Base-by-base conservation (phyloP, 495 filamentous ascomycete genomes). In the Umbilicaria muhlenbergii region DNA sequence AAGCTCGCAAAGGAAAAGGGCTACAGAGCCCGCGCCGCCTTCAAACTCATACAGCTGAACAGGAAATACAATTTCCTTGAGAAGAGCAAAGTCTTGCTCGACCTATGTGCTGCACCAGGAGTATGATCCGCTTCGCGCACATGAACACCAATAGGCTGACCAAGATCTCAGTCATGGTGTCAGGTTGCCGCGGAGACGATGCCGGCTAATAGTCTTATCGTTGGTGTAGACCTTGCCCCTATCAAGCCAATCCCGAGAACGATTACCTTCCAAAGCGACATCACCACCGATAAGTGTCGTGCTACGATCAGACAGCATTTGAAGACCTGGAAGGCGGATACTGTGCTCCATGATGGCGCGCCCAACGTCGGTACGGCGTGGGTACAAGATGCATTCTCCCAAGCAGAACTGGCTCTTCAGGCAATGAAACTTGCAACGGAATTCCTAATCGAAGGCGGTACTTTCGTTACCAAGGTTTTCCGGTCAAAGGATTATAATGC, bases 11-110 rank as follows among this genome's bases (percentile, higher is more conserved):
- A 96, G 61, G 91, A 99, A 61, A 96, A 96, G 65, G 91, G 92
- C 41, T 99, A 99, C 65, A 69, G 91, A 52, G 92, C 91, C 34
- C 74, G 91, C 66, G 87, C 91, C 52, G 91, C 91, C 7, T 99
- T 99, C 77, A 99, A 99, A 68, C 62, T 99, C 50, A 87, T 99
- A 44, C 91, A 99, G 59, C 70, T 99, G 52, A 99, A 99, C 68
- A 93, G 94, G 65, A 96, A 94, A 56, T 96, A 92, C 79, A 80
- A 85, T 47, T 96, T 99, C 63, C 70, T 99, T 47, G 86, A 95
- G 61, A 88, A 89, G 68, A 87, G 85, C 63, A 94, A 83, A 64
- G 92, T 96, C 43, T 68, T 93, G 35, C 69, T 99, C 47, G 91
- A 99, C 79, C 81, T 99, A 47, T 99, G 91, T 62, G 91, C 91